Evolutionary conservation across 441 rosid genomes (phyloP), one percentile per base, ranked within the genome.

Genomic region (Capsella rubella): DNA sequence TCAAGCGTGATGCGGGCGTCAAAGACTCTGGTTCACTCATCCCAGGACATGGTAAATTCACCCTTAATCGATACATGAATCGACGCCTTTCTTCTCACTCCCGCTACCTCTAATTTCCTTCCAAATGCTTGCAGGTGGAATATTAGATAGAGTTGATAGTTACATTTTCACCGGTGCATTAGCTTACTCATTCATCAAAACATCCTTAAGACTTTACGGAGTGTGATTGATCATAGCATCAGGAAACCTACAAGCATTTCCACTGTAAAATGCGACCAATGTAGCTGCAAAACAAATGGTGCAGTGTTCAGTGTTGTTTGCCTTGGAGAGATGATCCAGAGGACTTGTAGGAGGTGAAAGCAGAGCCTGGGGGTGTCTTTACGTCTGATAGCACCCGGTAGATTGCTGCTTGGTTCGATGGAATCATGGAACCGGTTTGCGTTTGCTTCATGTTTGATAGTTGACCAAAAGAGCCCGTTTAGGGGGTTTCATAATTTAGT

Each of bases 1-100:
- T 95, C 87, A 95, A 95, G 79, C 95, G 97, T 31, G 99, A 95
- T 75, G 99, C 99, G 0, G 99, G 99, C 21, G 97, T 95, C 69
- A 95, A 95, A 82, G 97, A 92, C 80, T 95, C 97, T 5, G 99
- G 99, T 32, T 87, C 99, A 59, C 89, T 92, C 53, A 95, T 95
- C 71, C 99, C 99, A 59, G 97, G 97, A 55, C 97, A 95, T 28
- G 97, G 99, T 95, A 88, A 70, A 40, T 14, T 21, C 64, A 13
- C 81, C 34, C 46, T 1, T 31, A 47, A 39, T 29, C 14, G 8
- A 47, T 65, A 37, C 66, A 8, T 28, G 18, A 13, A 25, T 35
- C 42, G 55, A 8, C 3, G 3, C 28, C 2, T 3, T 54, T 60
- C 69, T 61, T 50, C 9, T 46, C 35, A 27, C 13, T 18, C 25